phyloP scores from a whole-genome alignment of 2,329 filamentous ascomycete genomes.

The Penicillium frequentans region DNA sequence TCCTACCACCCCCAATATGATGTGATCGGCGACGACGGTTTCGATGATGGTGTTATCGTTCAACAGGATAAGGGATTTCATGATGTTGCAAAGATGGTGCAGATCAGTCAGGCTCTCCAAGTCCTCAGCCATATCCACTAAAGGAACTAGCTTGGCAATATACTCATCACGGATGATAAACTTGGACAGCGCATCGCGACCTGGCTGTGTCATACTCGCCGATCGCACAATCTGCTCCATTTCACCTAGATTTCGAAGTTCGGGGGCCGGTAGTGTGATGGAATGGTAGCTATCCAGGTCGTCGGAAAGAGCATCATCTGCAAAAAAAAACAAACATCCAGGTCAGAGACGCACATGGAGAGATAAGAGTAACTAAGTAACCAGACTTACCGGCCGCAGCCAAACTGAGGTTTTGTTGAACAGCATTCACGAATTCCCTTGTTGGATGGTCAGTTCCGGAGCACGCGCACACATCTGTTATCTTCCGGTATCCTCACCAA shows the following conservation, averaged over 20 bases:
- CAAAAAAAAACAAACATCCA: constrained; percentile 1
- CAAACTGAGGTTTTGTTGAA: constrained; percentile 71
- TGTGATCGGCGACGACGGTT: constrained; percentile 83
- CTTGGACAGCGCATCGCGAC: constrained; percentile 83
- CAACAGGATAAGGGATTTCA: constrained; percentile 92
- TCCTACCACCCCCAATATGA: constrained; percentile 88
- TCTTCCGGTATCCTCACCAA: constrained; percentile 60
- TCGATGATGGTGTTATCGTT: constrained; percentile 97
- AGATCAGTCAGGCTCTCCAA: constrained; percentile 83
- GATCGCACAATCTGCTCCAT: constrained; percentile 82
- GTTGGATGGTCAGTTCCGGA: constrained; percentile 40
- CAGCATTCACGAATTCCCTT: constrained; percentile 87
- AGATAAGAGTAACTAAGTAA: constrained; percentile 13
- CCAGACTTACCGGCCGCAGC: constrained; percentile 58
- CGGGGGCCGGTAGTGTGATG: constrained; percentile 74
- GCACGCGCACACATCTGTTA: constrained; percentile 7
- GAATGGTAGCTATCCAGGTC: constrained; percentile 74
- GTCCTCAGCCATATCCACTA: constrained; percentile 88
- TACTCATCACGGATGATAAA: constrained; percentile 84
- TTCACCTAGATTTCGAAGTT: constrained; percentile 78
- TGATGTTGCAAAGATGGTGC: constrained; percentile 92
- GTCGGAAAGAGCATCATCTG: constrained; percentile 85
- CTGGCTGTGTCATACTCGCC: constrained; percentile 70
- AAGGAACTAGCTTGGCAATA: constrained; percentile 78
- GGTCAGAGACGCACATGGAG: constrained; percentile 1